Conservation (phyloP, 495 filamentous ascomycete genomes). For the Tuber borchii region DNA sequence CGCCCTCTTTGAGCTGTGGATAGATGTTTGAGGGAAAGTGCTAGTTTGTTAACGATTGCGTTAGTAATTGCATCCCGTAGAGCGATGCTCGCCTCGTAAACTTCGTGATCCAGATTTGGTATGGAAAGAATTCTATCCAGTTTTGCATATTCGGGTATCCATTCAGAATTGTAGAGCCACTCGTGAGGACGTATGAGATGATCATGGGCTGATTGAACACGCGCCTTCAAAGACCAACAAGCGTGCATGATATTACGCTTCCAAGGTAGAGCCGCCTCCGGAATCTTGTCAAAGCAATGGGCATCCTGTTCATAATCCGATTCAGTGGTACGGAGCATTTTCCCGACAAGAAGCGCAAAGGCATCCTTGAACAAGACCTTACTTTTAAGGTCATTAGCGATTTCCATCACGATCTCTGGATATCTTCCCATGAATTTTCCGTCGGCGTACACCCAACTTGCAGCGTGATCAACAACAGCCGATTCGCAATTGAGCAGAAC, state of each 20-base stretch:
- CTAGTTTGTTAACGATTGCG: background rate
- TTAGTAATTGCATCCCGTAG: background rate
- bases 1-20: background rate
- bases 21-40: background rate
- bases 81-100: background rate
- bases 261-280: slow-evolving; percentile 16
- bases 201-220: slow-evolving; percentile 10
- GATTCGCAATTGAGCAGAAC: slow-evolving; percentile 22
- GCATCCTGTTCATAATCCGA: slow-evolving; percentile 28
- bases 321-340: slow-evolving; percentile 43
- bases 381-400: slow-evolving; percentile 47
- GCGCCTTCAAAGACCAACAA: slow-evolving; percentile 18
- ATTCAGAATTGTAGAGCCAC: slow-evolving; percentile 25
- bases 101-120: background rate
- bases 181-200: slow-evolving; percentile 11
- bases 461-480: slow-evolving; percentile 43
- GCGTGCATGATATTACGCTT: slow-evolving; percentile 18
- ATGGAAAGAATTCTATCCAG: background rate
- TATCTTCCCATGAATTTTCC: slow-evolving; percentile 47
- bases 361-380: slow-evolving; percentile 45
- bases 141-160: slow-evolving; percentile 29
- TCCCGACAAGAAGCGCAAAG: slow-evolving; percentile 50
- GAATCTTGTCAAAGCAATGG: background rate
- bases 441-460: slow-evolving; percentile 51
- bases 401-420: slow-evolving; percentile 48